phyloP scores from a whole-genome alignment of 2,329 filamentous ascomycete species.

The Trichophyton simii region DNA sequence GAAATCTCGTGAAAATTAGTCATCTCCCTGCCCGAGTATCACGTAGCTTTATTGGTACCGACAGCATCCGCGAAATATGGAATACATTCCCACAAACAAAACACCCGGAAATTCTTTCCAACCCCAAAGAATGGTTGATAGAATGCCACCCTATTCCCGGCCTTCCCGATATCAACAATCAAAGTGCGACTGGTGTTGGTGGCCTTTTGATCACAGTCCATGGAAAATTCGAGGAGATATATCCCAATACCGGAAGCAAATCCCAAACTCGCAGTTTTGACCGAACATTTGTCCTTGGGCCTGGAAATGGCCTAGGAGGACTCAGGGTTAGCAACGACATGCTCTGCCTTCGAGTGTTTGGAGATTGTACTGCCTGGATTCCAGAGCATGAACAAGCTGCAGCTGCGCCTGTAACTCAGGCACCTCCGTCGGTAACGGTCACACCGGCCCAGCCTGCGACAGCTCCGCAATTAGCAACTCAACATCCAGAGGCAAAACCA shows the following conservation, averaged over 20 bases:
- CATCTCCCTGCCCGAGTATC: constrained; percentile 49
- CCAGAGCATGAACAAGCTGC: constrained; percentile 25
- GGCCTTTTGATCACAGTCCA: constrained; percentile 69
- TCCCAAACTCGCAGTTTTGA: constrained; percentile 64
- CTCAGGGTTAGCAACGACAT: constrained; percentile 72
- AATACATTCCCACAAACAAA: constrained; percentile 56
- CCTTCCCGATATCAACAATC: constrained; percentile 55
- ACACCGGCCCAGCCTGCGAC: constrained; percentile 11
- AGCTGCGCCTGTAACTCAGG: not conserved
- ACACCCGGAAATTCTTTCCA: constrained; percentile 57
- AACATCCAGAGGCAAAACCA: constrained; percentile 22
- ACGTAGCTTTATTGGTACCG: constrained; percentile 52
- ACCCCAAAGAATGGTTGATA: constrained; percentile 64
- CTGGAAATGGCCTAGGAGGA: constrained; percentile 52
- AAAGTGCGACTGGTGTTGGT: constrained; percentile 55
- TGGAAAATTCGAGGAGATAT: constrained; percentile 69
- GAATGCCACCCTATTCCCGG: constrained; percentile 66
- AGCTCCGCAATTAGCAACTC: constrained; percentile 12
- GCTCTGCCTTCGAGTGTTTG: constrained; percentile 58
- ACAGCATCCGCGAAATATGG: constrained; percentile 57
- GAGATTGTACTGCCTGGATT: constrained; percentile 42
- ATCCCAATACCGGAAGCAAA: constrained; percentile 43
- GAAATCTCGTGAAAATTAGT: constrained; percentile 62
- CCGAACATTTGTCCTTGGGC: constrained; percentile 65
- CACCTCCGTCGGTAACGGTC: not conserved